These are phyloP conservation scores for Quillaja saponaria DNA, from an alignment of 306 rosid genomes.

Conservation along the genomic window DNA sequence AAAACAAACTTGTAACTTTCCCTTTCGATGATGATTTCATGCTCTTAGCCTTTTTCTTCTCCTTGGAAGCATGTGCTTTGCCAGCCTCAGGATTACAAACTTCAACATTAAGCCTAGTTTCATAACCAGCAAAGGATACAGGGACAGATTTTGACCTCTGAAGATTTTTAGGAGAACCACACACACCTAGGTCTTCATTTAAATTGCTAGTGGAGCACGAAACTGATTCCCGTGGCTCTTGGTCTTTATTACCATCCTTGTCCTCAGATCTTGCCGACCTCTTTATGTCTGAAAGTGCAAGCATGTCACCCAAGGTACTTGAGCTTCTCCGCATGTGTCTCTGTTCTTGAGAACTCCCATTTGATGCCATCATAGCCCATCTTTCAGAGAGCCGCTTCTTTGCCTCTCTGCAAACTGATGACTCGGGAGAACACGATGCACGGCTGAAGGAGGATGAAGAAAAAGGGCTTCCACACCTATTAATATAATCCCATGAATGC, in stretches of 20 bases:
- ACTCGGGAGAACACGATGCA: slow-evolving; percentile 79
- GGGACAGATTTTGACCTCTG: slow-evolving; percentile 83
- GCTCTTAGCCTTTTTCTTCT: slow-evolving; percentile 61
- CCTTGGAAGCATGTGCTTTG: slow-evolving; percentile 44
- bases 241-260: slow-evolving; percentile 42
- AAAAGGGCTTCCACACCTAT: slow-evolving; percentile 61
- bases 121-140: slow-evolving; percentile 53
- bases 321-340: slow-evolving; percentile 57
- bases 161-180: slow-evolving; percentile 54
- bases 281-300: slow-evolving; percentile 69
- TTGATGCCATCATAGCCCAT: slow-evolving; percentile 79
- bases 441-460: slow-evolving; percentile 73
- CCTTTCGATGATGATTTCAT: slow-evolving; percentile 72
- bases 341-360: slow-evolving; percentile 58
- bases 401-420: slow-evolving; percentile 90
- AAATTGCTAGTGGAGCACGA: slow-evolving; percentile 45
- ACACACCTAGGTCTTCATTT: slow-evolving; percentile 40
- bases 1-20: slow-evolving; percentile 82
- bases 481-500: slow-evolving; percentile 82
- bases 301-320: slow-evolving; percentile 94
- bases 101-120: slow-evolving; percentile 41
- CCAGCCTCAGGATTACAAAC: slow-evolving; percentile 44
- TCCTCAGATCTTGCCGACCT: slow-evolving; percentile 47
- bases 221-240: slow-evolving; percentile 47
- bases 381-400: slow-evolving; percentile 93